Evolutionary conservation across 345 rosid species (phyloP).

Genomic region (Orychophragmus violaceus): DNA sequence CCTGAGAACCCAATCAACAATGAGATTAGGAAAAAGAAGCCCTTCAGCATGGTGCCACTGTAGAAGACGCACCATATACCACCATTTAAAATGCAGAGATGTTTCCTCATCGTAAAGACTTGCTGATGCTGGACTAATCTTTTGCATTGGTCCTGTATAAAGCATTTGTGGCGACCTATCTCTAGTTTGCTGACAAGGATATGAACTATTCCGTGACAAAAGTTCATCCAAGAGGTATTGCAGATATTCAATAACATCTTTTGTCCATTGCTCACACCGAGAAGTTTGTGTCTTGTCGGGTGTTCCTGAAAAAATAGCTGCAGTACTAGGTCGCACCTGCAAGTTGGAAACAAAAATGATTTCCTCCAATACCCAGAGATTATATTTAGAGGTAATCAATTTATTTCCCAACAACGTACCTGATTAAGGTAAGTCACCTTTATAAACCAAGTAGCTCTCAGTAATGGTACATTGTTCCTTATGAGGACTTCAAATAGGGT

Average conservation of each 20-base stretch:
- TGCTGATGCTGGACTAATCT: conserved; percentile 47
- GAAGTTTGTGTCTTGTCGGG: conserved; percentile 52
- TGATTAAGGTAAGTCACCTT: conserved; percentile 95
- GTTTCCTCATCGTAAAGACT: conserved; percentile 70
- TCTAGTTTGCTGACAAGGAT: conserved; percentile 53
- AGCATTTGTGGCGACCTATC: conserved; percentile 62
- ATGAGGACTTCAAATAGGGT: conserved; percentile 81
- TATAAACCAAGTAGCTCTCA: conserved; percentile 94
- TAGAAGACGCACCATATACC: conserved; percentile 85
- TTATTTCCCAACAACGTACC: conserved; percentile 38
- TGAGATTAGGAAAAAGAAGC: conserved; percentile 71
- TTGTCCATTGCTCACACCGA: conserved; percentile 91
- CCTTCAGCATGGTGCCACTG: conserved; percentile 97
- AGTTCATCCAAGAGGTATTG: conserved; percentile 78
- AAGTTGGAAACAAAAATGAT: conserved; percentile 30
- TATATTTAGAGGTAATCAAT: background rate
- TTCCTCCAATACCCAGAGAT: conserved; percentile 10
- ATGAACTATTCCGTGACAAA: conserved; percentile 50
- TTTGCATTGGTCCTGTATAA: conserved; percentile 59
- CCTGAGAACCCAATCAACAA: conserved; percentile 89
- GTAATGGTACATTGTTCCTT: conserved; percentile 88
- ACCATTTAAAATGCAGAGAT: conserved; percentile 80
- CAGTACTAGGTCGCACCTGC: conserved; percentile 75
- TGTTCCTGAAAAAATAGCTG: conserved; percentile 57
- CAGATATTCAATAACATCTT: conserved; percentile 85